Percentiles rank a stretch among this genome's conserved stretches.
These are phyloP conservation scores for Aleurites moluccanus DNA, from an alignment of 441 rosid genomes.

Conservation along the genomic window DNA sequence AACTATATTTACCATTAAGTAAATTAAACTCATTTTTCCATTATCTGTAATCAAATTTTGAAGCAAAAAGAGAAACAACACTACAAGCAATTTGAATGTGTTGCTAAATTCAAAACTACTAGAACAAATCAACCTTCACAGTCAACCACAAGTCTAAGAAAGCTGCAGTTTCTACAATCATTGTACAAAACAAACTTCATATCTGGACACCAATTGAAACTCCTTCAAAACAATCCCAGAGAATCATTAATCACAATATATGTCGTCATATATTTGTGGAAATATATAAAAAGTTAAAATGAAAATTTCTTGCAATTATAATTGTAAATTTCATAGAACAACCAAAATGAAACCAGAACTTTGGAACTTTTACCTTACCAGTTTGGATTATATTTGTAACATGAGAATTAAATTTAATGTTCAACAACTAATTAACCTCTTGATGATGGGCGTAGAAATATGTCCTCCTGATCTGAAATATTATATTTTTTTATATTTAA, in stretches of 20 bases:
- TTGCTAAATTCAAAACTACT: not conserved
- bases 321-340: not conserved
- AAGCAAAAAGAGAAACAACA: not conserved
- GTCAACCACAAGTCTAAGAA: not conserved
- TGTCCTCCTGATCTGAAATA: not conserved
- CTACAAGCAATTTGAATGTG: not conserved
- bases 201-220: not conserved
- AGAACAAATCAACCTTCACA: not conserved
- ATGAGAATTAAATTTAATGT: not conserved
- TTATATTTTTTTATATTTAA: not conserved
- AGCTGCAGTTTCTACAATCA: not conserved
- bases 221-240: not conserved
- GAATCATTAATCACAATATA: not conserved
- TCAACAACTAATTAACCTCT: not conserved
- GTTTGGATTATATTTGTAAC: not conserved
- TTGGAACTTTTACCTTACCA: not conserved
- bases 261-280: not conserved
- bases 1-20: not conserved
- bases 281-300: not conserved
- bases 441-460: not conserved
- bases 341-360: slow-evolving; percentile 3
- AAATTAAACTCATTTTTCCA: not conserved
- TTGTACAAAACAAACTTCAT: slow-evolving; percentile 2
- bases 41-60: not conserved
- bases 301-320: not conserved